phyloP scores from a whole-genome alignment of 2,329 filamentous ascomycete species.

The Penicillium sp. region DNA sequence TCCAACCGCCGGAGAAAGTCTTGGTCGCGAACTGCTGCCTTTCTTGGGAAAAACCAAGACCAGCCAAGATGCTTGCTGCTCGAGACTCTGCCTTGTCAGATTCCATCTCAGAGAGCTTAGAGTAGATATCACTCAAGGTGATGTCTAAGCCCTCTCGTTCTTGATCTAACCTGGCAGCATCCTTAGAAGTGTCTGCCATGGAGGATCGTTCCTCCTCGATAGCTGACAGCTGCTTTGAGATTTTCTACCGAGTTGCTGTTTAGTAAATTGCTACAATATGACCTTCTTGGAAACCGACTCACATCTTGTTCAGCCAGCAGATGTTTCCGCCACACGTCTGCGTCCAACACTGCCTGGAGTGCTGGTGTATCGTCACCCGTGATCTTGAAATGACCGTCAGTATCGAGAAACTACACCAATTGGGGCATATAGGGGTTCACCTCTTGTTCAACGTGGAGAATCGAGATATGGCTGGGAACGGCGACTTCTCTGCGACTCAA shows the following conservation, averaged over 20 bases:
- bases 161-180: slow-evolving; percentile 79
- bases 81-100: slow-evolving; percentile 96
- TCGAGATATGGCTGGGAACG: slow-evolving; percentile 96
- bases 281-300: slow-evolving; percentile 33
- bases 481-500: slow-evolving; percentile 89
- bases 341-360: slow-evolving; percentile 91
- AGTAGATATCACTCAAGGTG: slow-evolving; percentile 86
- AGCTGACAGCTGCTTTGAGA: slow-evolving; percentile 70
- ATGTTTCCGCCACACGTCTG: slow-evolving; percentile 98
- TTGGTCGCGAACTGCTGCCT: slow-evolving; percentile 90
- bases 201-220: slow-evolving; percentile 75
- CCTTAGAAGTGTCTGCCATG: slow-evolving; percentile 87
- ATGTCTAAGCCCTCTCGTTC: slow-evolving; percentile 88
- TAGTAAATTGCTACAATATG: neutral
- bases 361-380: slow-evolving; percentile 93
- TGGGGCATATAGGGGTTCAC: slow-evolving; percentile 41
- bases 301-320: slow-evolving; percentile 84
- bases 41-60: slow-evolving; percentile 93
- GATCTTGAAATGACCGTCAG: slow-evolving; percentile 57
- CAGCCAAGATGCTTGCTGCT: slow-evolving; percentile 92
- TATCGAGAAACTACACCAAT: slow-evolving; percentile 3
- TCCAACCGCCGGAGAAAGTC: slow-evolving; percentile 99
- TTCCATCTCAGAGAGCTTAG: slow-evolving; percentile 96
- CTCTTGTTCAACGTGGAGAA: slow-evolving; percentile 98
- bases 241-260: slow-evolving; percentile 56